phyloP scores from a whole-genome alignment of 228 moss, liverwort and hornwort genomes.

The Sphagnum fallax region DNA sequence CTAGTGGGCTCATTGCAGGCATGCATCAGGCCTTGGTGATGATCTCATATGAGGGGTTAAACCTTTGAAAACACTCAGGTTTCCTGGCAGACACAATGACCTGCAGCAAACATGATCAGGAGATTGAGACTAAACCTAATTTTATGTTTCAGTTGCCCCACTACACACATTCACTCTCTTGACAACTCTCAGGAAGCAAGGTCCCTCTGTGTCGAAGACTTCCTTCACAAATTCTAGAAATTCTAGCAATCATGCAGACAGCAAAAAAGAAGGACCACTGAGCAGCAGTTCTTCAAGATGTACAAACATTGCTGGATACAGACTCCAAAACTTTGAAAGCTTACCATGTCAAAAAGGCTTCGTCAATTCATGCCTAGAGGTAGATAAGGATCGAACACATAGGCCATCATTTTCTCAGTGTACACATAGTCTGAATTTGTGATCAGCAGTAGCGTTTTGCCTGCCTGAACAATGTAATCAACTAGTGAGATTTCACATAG shows the following conservation, averaged over 20 bases:
- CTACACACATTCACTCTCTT: too few species aligned
- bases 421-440: conserved; percentile 91
- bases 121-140: too few species aligned
- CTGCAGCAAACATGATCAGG: conserved; percentile 20
- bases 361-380: conserved; percentile 77
- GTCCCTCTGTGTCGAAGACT: too few species aligned
- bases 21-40: conserved; percentile 86
- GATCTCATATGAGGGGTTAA: conserved; percentile 81
- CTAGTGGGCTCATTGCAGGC: conserved; percentile 76
- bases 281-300: too few species aligned
- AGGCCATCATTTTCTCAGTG: conserved; percentile 91
- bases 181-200: too few species aligned
- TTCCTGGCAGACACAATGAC: conserved; percentile 90
- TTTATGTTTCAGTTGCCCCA: too few species aligned
- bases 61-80: conserved; percentile 84
- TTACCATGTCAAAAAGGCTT: conserved; percentile 83
- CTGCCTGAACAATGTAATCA: conserved; percentile 34
- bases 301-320: too few species aligned
- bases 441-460: conserved; percentile 75
- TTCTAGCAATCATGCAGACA: too few species aligned
- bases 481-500: too few species aligned
- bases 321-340: neutral
- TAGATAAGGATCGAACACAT: conserved; percentile 78
- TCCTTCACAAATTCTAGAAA: too few species aligned
- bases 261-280: too few species aligned